Evolutionary conservation across 2,329 filamentous ascomycete species (phyloP).

Genomic region (Cladosporium cucumerinum): DNA sequence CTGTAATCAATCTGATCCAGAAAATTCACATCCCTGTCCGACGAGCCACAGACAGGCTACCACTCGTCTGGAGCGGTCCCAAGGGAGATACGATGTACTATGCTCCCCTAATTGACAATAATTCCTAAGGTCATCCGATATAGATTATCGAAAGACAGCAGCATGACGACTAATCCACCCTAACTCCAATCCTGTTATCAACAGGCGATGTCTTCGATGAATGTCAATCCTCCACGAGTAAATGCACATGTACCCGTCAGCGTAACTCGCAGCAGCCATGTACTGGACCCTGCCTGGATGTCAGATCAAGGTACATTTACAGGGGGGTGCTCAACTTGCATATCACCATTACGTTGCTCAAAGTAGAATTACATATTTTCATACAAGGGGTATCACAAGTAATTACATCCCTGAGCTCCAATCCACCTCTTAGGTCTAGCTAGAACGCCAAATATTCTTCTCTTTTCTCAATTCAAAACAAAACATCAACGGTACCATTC

Average conservation of each 20-base stretch:
- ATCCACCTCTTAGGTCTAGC: neutral
- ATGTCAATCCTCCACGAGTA: neutral
- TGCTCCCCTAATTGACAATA: neutral
- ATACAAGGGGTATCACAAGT: neutral
- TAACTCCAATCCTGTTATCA: neutral
- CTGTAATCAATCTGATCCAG: neutral
- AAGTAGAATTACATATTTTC: neutral
- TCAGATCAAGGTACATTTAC: no score
- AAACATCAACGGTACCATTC: conserved; percentile 41
- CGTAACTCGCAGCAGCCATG: no score
- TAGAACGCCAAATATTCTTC: neutral
- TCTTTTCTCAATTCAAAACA: neutral
- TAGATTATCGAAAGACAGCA: neutral
- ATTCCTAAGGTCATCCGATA: neutral
- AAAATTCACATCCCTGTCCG: neutral
- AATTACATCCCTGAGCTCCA: neutral
- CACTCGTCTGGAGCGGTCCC: neutral
- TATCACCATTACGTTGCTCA: no score
- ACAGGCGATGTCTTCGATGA: neutral
- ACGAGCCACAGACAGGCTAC: neutral
- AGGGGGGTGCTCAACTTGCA: no score
- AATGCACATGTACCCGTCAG: no score
- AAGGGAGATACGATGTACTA: neutral
- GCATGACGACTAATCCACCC: neutral
- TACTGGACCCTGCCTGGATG: no score